Evolutionary conservation across 2,329 filamentous ascomycete genomes (phyloP).

Genomic region (Didymella sp.): DNA sequence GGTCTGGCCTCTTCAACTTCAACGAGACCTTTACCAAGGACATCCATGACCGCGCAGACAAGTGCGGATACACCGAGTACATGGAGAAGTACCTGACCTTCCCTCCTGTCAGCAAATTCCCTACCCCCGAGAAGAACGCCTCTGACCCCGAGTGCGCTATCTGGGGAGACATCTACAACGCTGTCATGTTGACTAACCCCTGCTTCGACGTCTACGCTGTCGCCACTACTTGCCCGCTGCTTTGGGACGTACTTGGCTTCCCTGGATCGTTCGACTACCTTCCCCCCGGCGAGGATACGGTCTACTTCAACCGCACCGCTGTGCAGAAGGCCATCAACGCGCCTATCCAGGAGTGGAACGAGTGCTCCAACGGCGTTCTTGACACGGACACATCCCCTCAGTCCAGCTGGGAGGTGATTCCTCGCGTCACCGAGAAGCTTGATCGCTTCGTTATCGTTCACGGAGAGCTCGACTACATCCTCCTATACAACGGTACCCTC

Average conservation of each 20-base stretch:
- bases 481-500: slow-evolving; percentile 73
- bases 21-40: slow-evolving; percentile 65
- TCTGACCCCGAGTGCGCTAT: slow-evolving; percentile 63
- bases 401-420: slow-evolving; percentile 66
- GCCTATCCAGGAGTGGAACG: slow-evolving; percentile 62
- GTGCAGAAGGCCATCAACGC: slow-evolving; percentile 75
- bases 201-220: slow-evolving; percentile 83
- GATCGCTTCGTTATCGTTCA: slow-evolving; percentile 75
- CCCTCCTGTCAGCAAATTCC: slow-evolving; percentile 69
- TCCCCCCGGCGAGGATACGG: slow-evolving; percentile 61
- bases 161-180: slow-evolving; percentile 63
- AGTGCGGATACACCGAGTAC: slow-evolving; percentile 69
- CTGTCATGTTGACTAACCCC: slow-evolving; percentile 68
- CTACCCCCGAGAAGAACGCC: slow-evolving; percentile 55
- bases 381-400: slow-evolving; percentile 62
- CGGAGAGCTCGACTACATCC: slow-evolving; percentile 72
- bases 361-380: slow-evolving; percentile 61
- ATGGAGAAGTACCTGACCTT: slow-evolving; percentile 69
- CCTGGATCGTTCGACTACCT: slow-evolving; percentile 70
- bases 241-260: slow-evolving; percentile 73
- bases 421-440: slow-evolving; percentile 74
- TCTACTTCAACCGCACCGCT: slow-evolving; percentile 75
- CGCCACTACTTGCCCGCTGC: slow-evolving; percentile 72
- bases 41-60: slow-evolving; percentile 60
- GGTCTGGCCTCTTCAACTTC: slow-evolving; percentile 66